phyloP scores from a whole-genome alignment of 352 stramenopile genomes.

The Phytopythium aichiense region DNA sequence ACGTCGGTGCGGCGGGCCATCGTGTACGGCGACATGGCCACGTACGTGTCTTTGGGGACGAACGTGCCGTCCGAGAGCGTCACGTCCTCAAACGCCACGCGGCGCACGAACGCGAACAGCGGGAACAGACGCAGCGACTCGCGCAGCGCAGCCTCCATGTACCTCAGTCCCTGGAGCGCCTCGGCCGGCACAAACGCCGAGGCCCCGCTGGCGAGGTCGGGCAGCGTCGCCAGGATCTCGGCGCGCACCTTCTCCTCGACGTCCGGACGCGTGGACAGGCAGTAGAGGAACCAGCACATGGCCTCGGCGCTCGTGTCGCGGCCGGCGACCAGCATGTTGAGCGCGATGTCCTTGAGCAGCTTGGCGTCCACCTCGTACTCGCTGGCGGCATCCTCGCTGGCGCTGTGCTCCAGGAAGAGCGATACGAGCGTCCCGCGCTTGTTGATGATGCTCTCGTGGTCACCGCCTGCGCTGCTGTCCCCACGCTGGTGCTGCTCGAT shows the following conservation, averaged over 20 bases:
- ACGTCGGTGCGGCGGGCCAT: slow-evolving; percentile 29
- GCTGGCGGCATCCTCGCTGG: slow-evolving; percentile 1
- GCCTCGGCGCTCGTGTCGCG: slow-evolving; percentile 62
- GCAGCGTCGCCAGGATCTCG: slow-evolving; percentile 19
- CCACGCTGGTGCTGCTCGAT: slow-evolving; percentile 19
- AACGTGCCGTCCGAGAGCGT: slow-evolving; percentile 40
- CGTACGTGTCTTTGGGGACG: slow-evolving; percentile 20
- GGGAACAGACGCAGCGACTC: slow-evolving; percentile 39
- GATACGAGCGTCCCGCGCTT: slow-evolving; percentile 7
- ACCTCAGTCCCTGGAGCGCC: slow-evolving; percentile 12
- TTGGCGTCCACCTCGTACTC: slow-evolving; percentile 4
- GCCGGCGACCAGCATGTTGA: slow-evolving; percentile 70
- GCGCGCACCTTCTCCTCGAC: slow-evolving; percentile 23
- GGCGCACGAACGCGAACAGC: slow-evolving; percentile 26
- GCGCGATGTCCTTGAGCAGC: slow-evolving; percentile 37
- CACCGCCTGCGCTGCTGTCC: background rate
- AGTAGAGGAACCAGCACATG: slow-evolving; percentile 53
- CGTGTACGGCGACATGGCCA: slow-evolving; percentile 29
- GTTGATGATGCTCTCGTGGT: background rate
- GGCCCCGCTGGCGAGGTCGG: slow-evolving; percentile 5
- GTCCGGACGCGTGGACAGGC: slow-evolving; percentile 28
- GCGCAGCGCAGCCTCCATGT: slow-evolving; percentile 19
- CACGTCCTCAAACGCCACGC: slow-evolving; percentile 22
- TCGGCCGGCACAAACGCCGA: slow-evolving; percentile 2
- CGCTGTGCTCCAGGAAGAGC: slow-evolving; percentile 11